Evolutionary conservation across 805 yeast species (phyloP).

Genomic region (Candida pseudofarinosa): DNA sequence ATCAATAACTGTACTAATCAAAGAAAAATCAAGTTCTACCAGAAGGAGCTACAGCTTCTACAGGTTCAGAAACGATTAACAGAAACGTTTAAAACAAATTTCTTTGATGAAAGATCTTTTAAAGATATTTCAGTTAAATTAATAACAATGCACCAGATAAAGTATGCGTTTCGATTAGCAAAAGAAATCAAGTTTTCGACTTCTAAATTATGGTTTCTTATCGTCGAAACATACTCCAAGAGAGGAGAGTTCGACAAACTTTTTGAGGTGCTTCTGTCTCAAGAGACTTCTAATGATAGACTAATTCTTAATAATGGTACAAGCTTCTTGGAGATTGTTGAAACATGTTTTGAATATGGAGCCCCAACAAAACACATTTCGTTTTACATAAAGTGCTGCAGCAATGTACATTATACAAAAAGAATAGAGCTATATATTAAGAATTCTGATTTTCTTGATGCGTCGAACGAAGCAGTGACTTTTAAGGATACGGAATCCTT

Average conservation of each 20-base stretch:
- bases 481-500: slow-evolving; percentile 39
- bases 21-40: slow-evolving; percentile 17
- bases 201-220: slow-evolving; percentile 33
- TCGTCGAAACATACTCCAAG: slow-evolving; percentile 25
- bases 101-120: slow-evolving; percentile 24
- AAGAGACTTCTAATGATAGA: slow-evolving; percentile 7
- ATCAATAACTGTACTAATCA: slow-evolving; percentile 17
- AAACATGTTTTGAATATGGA: slow-evolving; percentile 43
- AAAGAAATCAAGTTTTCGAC: slow-evolving; percentile 28
- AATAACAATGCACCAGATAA: slow-evolving; percentile 34
- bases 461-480: slow-evolving; percentile 46
- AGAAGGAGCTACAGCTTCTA: slow-evolving; percentile 26
- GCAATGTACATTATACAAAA: slow-evolving; percentile 39
- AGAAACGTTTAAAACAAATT: slow-evolving; percentile 31
- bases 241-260: slow-evolving; percentile 30
- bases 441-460: slow-evolving; percentile 49
- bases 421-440: slow-evolving; percentile 47
- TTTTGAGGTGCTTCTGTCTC: slow-evolving; percentile 25
- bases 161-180: slow-evolving; percentile 26
- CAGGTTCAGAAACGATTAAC: slow-evolving; percentile 29
- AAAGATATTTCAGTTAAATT: slow-evolving; percentile 21
- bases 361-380: slow-evolving; percentile 61
- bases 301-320: slow-evolving; percentile 57
- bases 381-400: slow-evolving; percentile 52
- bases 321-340: slow-evolving; percentile 63